Base-by-base conservation (phyloP, 1,284 basidiomycete species). In the Amylostereum areolatum region DNA sequence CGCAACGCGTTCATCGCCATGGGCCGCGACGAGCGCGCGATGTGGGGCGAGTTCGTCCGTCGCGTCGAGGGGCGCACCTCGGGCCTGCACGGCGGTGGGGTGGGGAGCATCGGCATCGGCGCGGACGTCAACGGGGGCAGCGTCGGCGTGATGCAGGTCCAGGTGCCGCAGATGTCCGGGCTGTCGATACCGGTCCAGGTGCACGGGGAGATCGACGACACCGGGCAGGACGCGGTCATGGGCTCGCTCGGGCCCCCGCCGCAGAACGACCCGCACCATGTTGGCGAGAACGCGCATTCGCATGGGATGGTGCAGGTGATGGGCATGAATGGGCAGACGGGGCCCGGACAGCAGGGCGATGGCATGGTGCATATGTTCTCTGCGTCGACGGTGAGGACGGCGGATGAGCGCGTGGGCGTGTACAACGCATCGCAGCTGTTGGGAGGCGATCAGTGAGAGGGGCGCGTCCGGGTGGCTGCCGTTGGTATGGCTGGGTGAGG, bases 1-100 rank as follows among this genome's bases (percentile, higher is more conserved):
- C 66, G 73, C 25, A 69, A 69, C 45, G 63, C 73, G 59, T 83
- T 76, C 53, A 76, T 79, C 59, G 60, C 63, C 8, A 72, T 80
- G 72, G 80, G 75, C 2, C 63, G 66, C 12, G 77, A 77, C 53
- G 80, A 83, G 59, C 62, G 74, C 3, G 81, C 77, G 4, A 74
- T 77, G 52, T 85, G 82, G 83, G 78, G 80, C 5, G 81, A 83
- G 62, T 81, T 82, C 59, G 77, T 81, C 48, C 66, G 77, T 56
- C 58, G 71, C 43, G 74, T 77, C 7, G 75, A 79, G 58, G 75
- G 77, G 40, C 44, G 57, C 52, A 48, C 54, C 32, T 48, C 49
- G 1, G 55, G 51, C 5, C 36, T 56, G 11, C 41, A 48, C 39
- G 35, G 45, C 27, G 31, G 29, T 5, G 46, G 46, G 1, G 30